Evolutionary conservation across 805 yeast genomes (phyloP).

Genomic region (Ogataea zsoltii): DNA sequence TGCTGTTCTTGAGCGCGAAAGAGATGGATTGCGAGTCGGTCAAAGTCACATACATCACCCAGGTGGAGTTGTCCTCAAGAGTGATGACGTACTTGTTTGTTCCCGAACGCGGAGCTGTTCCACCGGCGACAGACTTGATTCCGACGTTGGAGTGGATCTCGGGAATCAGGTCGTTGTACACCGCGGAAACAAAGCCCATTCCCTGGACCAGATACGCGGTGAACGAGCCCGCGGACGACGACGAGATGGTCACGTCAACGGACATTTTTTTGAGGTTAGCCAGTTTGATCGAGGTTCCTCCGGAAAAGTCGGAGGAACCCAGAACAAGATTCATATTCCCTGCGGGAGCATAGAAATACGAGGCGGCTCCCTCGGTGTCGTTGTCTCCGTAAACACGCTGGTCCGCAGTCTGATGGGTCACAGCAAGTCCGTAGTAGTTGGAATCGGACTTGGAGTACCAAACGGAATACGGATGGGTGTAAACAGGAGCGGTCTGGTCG

Average conservation of each 20-base stretch:
- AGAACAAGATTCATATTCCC: conserved; percentile 58
- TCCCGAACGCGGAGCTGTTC: conserved; percentile 43
- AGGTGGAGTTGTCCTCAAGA: conserved; percentile 53
- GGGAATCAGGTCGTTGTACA: conserved; percentile 55
- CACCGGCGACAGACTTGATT: conserved; percentile 47
- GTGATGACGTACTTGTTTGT: conserved; percentile 53
- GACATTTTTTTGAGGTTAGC: conserved; percentile 23
- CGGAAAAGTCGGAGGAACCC: conserved; percentile 42
- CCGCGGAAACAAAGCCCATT: conserved; percentile 73
- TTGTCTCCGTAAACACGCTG: conserved; percentile 68
- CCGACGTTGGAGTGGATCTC: conserved; percentile 59
- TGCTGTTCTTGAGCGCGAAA: conserved; percentile 26
- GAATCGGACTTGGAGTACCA: conserved; percentile 53
- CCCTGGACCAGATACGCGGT: conserved; percentile 76
- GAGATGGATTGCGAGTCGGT: conserved; percentile 40
- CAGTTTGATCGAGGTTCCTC: conserved; percentile 17
- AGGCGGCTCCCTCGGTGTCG: conserved; percentile 39
- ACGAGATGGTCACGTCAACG: conserved; percentile 19
- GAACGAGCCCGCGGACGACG: conserved; percentile 38
- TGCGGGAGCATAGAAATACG: conserved; percentile 61
- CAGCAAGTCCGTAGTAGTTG: conserved; percentile 55
- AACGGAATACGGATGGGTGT: conserved; percentile 75
- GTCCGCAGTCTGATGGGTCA: conserved; percentile 57
- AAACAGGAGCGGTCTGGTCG: conserved; percentile 62
- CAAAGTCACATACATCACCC: conserved; percentile 63